Conservation (phyloP, 108 stramenopile genomes). For the Pseudonitzschia multistriata region DNA sequence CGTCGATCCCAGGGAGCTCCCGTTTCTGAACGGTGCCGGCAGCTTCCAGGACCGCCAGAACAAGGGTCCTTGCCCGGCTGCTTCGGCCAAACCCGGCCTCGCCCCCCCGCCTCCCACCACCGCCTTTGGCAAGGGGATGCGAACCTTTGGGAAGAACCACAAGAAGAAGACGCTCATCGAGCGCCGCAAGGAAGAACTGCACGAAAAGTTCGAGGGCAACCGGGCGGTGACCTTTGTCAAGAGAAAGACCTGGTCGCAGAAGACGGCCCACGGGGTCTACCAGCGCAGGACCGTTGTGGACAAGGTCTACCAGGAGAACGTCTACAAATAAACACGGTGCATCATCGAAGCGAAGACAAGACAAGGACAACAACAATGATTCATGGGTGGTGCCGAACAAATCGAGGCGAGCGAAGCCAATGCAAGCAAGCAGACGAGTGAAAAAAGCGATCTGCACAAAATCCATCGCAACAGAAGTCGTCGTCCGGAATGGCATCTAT, state of each 20-base stretch:
- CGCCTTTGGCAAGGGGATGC: constrained; percentile 23
- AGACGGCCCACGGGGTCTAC: constrained; percentile 33
- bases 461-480: no score
- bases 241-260: constrained; percentile 38
- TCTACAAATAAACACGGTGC: no score
- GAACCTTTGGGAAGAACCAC: constrained; percentile 28
- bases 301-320: not conserved
- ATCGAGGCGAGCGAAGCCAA: no score
- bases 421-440: no score
- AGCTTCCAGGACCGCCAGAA: not conserved
- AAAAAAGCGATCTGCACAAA: no score
- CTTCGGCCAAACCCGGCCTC: not conserved
- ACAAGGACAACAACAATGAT: no score
- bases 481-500: no score
- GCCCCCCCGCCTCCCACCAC: not conserved
- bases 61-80: not conserved
- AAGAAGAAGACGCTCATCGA: constrained; percentile 26
- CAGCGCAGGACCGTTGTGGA: constrained; percentile 43
- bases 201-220: constrained; percentile 32
- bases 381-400: no score
- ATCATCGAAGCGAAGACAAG: no score
- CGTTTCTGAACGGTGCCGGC: constrained; percentile 11
- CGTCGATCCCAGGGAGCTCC: constrained; percentile 24
- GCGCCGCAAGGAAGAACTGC: constrained; percentile 40
- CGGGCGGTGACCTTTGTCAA: constrained; percentile 31